Evolutionary conservation across 2,329 filamentous ascomycete species (phyloP).

Genomic region (Pseudogymnoascus sp.): DNA sequence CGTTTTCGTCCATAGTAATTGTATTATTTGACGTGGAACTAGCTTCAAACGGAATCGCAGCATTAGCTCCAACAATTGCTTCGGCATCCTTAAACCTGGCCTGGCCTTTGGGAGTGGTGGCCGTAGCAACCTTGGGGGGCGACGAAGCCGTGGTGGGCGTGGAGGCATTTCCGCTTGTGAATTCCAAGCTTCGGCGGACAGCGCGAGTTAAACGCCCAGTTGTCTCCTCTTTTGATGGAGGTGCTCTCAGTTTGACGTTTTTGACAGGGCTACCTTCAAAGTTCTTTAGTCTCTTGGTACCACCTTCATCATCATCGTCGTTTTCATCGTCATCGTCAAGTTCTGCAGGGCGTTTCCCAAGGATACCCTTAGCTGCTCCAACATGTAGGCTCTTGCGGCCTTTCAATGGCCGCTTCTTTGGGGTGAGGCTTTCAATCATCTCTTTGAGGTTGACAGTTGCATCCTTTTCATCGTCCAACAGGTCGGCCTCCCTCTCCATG

Average conservation of each 20-base stretch:
- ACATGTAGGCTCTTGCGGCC: constrained; percentile 71
- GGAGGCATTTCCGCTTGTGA: constrained; percentile 28
- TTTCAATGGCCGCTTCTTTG: constrained; percentile 60
- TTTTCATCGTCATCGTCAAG: constrained; percentile 58
- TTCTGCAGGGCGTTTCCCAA: constrained; percentile 68
- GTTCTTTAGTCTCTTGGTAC: constrained; percentile 64
- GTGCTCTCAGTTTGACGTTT: constrained; percentile 62
- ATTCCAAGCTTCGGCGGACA: constrained; percentile 40
- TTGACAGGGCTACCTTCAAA: constrained; percentile 71
- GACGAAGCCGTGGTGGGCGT: constrained; percentile 41
- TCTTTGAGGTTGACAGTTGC: constrained; percentile 62
- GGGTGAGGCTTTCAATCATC: constrained; percentile 71
- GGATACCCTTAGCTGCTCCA: constrained; percentile 63
- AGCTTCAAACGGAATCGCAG: constrained; percentile 36
- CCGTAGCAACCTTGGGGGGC: constrained; percentile 37
- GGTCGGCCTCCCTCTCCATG: constrained; percentile 45
- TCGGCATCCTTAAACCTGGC: constrained; percentile 48
- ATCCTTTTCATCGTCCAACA: constrained; percentile 49
- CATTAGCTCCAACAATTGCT: constrained; percentile 31
- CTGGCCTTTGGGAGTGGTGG: constrained; percentile 51
- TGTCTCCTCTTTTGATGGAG: constrained; percentile 59
- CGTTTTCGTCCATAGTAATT: constrained; percentile 29
- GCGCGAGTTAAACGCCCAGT: constrained; percentile 52
- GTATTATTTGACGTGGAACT: constrained; percentile 40
- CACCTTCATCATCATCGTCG: constrained; percentile 50